Conservation (phyloP, 1,284 basidiomycete genomes). For the Fistulina hepatica region DNA sequence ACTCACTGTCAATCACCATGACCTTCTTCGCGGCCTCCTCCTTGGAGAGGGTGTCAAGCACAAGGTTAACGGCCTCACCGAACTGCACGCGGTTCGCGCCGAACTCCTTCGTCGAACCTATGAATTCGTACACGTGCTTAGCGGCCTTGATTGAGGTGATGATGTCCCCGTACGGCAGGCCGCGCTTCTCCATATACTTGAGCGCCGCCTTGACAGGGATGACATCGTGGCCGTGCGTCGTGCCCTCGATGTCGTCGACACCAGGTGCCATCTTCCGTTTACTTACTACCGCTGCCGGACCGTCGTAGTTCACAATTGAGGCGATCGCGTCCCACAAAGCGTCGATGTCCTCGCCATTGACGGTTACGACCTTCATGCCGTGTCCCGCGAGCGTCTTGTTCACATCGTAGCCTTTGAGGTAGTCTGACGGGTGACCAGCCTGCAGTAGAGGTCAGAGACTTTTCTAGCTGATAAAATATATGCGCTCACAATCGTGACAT, state of each 20-base stretch:
- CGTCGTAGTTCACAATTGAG: slow-evolving; percentile 43
- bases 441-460: slow-evolving; percentile 10
- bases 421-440: slow-evolving; percentile 67
- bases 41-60: slow-evolving; percentile 62
- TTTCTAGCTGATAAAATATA: neutral
- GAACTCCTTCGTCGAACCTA: slow-evolving; percentile 60
- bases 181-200: slow-evolving; percentile 58
- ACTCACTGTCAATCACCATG: slow-evolving; percentile 74
- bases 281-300: slow-evolving; percentile 68
- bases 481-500: slow-evolving; percentile 62
- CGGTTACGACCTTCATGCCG: slow-evolving; percentile 62
- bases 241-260: slow-evolving; percentile 67
- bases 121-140: slow-evolving; percentile 45
- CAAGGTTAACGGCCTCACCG: slow-evolving; percentile 70
- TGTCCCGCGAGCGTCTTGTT: slow-evolving; percentile 67
- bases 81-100: slow-evolving; percentile 75
- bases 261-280: slow-evolving; percentile 78
- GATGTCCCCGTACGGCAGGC: slow-evolving; percentile 47
- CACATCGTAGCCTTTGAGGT: slow-evolving; percentile 68
- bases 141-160: slow-evolving; percentile 57
- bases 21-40: slow-evolving; percentile 72
- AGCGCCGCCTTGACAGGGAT: slow-evolving; percentile 68
- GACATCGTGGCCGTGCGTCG: slow-evolving; percentile 72
- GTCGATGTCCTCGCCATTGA: slow-evolving; percentile 70
- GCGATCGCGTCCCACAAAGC: slow-evolving; percentile 59